phyloP scores from a whole-genome alignment of 306 rosid genomes.

The Lithocarpus polystachyus region DNA sequence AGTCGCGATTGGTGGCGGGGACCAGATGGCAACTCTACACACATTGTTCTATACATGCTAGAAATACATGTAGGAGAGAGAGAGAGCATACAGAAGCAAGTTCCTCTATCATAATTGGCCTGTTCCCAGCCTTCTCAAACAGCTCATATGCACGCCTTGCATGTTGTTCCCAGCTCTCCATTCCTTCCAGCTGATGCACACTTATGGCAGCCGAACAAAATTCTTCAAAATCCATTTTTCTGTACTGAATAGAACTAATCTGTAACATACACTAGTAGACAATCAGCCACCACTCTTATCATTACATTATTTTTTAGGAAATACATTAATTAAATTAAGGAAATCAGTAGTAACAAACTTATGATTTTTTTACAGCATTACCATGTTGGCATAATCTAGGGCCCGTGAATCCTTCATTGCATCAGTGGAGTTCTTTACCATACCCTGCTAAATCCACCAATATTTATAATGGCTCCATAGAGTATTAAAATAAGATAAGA shows the following conservation, averaged over 20 bases:
- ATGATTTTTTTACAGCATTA: conserved; percentile 26
- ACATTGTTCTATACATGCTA: not conserved
- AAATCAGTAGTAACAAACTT: not conserved
- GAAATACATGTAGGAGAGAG: not conserved
- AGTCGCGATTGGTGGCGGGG: no score
- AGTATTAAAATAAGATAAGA: conserved; percentile 2
- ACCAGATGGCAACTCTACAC: no score
- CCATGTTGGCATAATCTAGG: conserved; percentile 62
- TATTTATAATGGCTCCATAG: conserved; percentile 20
- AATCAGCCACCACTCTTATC: not conserved
- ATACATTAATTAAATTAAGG: not conserved
- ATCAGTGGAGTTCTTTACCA: conserved; percentile 61
- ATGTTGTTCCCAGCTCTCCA: conserved; percentile 79
- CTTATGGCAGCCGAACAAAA: conserved; percentile 85
- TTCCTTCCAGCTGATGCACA: conserved; percentile 82
- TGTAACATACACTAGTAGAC: conserved; percentile 33
- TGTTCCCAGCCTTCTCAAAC: conserved; percentile 85
- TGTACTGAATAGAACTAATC: conserved; percentile 76
- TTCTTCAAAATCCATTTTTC: conserved; percentile 82
- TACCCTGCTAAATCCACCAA: conserved; percentile 47
- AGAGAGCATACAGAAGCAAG: conserved; percentile 65
- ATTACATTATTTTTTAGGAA: not conserved
- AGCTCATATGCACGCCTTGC: conserved; percentile 80
- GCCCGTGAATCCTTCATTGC: conserved; percentile 78
- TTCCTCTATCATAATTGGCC: conserved; percentile 86